phyloP scores from a whole-genome alignment of 1,139 yeast genomes.

The Zygoascus sp. region DNA sequence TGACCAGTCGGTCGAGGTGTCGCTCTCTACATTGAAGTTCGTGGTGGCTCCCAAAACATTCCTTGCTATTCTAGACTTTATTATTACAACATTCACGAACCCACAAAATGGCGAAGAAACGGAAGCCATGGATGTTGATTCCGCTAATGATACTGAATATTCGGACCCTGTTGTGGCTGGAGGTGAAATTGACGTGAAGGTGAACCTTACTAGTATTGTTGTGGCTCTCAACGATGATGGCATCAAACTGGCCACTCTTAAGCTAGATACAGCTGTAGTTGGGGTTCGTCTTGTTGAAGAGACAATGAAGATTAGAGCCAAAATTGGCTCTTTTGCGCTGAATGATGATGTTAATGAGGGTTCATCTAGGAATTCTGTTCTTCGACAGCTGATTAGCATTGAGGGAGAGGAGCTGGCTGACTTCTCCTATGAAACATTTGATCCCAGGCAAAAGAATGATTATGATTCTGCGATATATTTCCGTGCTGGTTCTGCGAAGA shows the following conservation, averaged over 20 bases:
- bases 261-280: slow-evolving; percentile 69
- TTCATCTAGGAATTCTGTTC: slow-evolving; percentile 52
- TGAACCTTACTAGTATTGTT: slow-evolving; percentile 69
- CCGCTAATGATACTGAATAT: slow-evolving; percentile 2
- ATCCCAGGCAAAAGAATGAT: slow-evolving; percentile 40
- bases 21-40: slow-evolving; percentile 74
- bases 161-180: slow-evolving; percentile 7
- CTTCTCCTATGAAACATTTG: slow-evolving; percentile 77
- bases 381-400: slow-evolving; percentile 67
- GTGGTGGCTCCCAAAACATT: slow-evolving; percentile 75
- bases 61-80: slow-evolving; percentile 72
- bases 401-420: slow-evolving; percentile 83
- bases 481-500: slow-evolving; percentile 66
- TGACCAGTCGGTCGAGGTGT: slow-evolving; percentile 73
- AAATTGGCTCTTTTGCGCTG: slow-evolving; percentile 73
- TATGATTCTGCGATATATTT: slow-evolving; percentile 61
- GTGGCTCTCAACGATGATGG: slow-evolving; percentile 81
- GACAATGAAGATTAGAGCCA: slow-evolving; percentile 68
- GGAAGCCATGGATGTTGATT: slow-evolving; percentile 1
- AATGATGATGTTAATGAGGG: slow-evolving; percentile 73
- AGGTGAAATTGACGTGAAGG: slow-evolving; percentile 64
- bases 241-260: slow-evolving; percentile 71
- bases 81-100: slow-evolving; percentile 78
- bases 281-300: slow-evolving; percentile 67
- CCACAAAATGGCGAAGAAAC: slow-evolving; percentile 41